A percentile compares a stretch with the other conserved stretches of the same genome.
These are phyloP conservation scores for Pseudogymnoascus sp. DNA, from an alignment of 2,329 filamentous ascomycete genomes.

Conservation along the genomic window DNA sequence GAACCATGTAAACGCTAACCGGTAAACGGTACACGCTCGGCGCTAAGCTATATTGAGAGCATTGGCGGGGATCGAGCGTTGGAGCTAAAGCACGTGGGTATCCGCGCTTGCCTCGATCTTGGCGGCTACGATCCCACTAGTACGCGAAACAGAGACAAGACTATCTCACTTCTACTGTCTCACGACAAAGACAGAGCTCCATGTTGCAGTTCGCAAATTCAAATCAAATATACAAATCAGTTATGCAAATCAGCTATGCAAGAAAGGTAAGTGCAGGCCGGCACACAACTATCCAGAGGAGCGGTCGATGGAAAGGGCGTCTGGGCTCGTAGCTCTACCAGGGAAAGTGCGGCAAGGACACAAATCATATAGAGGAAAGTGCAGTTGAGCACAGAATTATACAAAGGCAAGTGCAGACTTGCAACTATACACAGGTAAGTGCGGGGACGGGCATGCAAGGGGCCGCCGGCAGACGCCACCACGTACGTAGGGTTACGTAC, in stretches of 20 bases:
- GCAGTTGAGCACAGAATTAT: neutral
- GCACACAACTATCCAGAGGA: neutral
- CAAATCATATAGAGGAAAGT: neutral
- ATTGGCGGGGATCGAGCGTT: neutral
- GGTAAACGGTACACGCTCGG: neutral
- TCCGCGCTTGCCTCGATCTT: conserved; percentile 8
- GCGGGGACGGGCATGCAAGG: neutral
- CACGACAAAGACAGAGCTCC: neutral
- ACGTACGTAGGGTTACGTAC: neutral
- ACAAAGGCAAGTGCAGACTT: neutral
- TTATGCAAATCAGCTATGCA: neutral
- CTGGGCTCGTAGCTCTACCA: neutral
- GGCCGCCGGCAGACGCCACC: neutral
- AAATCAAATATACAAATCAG: neutral
- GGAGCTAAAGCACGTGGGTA: conserved; percentile 9
- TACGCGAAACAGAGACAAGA: neutral
- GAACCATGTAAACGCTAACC: conserved; percentile 1
- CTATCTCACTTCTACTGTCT: neutral
- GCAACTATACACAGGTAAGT: neutral
- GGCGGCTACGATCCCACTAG: neutral
- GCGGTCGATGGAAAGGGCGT: neutral
- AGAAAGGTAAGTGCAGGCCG: neutral
- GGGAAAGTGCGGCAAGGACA: neutral
- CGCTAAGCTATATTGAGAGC: neutral
- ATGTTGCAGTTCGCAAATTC: neutral